A percentile compares a stretch with the other conserved stretches of the same genome.
phyloP scores from a whole-genome alignment of 1,139 yeast species.

The Zygosaccharomyces pseudobailii region DNA sequence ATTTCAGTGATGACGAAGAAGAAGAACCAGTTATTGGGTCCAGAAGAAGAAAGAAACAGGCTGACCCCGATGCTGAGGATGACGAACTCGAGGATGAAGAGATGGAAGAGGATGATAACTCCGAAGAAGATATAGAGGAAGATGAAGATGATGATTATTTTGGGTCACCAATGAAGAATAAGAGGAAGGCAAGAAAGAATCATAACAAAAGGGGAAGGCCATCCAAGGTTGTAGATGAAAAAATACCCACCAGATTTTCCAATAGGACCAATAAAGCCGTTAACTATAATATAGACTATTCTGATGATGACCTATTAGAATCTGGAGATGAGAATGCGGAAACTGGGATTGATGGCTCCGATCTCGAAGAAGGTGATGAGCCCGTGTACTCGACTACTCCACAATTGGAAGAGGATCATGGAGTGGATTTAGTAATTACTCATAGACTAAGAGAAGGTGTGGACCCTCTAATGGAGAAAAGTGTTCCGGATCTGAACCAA shows the following conservation, averaged over 20 bases:
- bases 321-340: constrained; percentile 43
- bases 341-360: constrained; percentile 18
- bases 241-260: constrained; percentile 58
- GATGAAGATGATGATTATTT: constrained; percentile 35
- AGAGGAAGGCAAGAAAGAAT: constrained; percentile 10
- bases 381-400: constrained; percentile 36
- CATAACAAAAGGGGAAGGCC: constrained; percentile 17
- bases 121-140: constrained; percentile 22
- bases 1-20: constrained; percentile 25
- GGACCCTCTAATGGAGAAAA: constrained; percentile 34
- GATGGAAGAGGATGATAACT: constrained; percentile 21
- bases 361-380: constrained; percentile 30
- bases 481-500: constrained; percentile 40
- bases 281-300: constrained; percentile 72
- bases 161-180: constrained; percentile 25
- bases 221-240: constrained; percentile 13
- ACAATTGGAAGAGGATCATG: constrained; percentile 27
- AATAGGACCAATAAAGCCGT: constrained; percentile 66
- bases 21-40: constrained; percentile 23
- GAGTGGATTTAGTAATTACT: constrained; percentile 39
- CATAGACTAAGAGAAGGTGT: constrained; percentile 32
- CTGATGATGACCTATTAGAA: constrained; percentile 58
- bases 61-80: constrained; percentile 23
- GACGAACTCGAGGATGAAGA: constrained; percentile 27
- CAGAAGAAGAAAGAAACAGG: constrained; percentile 15